A percentile compares a stretch with the other conserved stretches of the same genome.
phyloP scores from a whole-genome alignment of 1,284 basidiomycete genomes.

The Leccinum subfulvum region DNA sequence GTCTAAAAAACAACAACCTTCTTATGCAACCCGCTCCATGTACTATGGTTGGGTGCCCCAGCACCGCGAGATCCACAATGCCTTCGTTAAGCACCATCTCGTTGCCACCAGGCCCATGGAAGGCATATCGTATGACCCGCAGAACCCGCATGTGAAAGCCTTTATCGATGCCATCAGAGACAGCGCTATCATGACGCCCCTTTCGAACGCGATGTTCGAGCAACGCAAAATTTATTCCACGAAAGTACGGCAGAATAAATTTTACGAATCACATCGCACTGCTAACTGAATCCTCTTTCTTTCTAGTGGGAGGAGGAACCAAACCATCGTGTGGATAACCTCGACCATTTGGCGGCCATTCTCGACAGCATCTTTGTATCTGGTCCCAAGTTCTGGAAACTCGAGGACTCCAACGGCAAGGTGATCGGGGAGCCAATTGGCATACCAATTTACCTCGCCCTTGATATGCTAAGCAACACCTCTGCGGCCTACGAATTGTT shows the following conservation, averaged over 20 bases:
- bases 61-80: too few species aligned
- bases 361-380: constrained; percentile 13
- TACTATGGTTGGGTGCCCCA: too few species aligned
- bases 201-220: constrained; percentile 10
- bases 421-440: constrained; percentile 20
- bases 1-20: too few species aligned
- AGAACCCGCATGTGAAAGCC: too few species aligned
- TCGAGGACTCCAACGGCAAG: constrained; percentile 3
- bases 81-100: too few species aligned
- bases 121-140: too few species aligned
- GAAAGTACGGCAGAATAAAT: constrained; percentile 5
- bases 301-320: constrained; percentile 4
- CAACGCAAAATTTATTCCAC: constrained; percentile 9
- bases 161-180: too few species aligned
- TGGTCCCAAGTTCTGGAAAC: constrained; percentile 11
- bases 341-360: constrained; percentile 8
- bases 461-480: constrained; percentile 30
- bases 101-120: too few species aligned
- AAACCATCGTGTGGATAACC: background rate
- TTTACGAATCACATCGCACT: too few species aligned
- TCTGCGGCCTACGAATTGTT: constrained; percentile 23
- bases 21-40: too few species aligned
- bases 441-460: constrained; percentile 20
- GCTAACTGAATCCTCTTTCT: background rate
- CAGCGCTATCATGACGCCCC: background rate